These are phyloP conservation scores for Chlorella sorokiniana DNA, from an alignment of 139 green algal genomes.

Conservation along the genomic window DNA sequence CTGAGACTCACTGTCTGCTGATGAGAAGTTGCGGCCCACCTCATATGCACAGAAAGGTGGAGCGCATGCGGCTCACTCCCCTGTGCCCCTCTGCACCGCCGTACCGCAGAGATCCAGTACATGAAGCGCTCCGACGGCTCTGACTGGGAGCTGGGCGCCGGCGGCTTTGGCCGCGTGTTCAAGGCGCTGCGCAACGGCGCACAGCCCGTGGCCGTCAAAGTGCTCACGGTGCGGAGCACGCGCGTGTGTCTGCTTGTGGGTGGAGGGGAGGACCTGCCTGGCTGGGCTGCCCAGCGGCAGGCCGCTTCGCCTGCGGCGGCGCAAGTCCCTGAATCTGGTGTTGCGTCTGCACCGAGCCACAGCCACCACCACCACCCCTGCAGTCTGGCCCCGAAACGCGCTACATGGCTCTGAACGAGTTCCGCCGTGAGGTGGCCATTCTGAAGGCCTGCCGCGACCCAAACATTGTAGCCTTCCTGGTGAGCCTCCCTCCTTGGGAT, in stretches of 20 bases:
- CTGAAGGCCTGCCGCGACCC: slow-evolving; percentile 41
- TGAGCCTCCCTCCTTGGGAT: not conserved
- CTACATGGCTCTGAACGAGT: slow-evolving; percentile 15
- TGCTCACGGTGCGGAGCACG: slow-evolving; percentile 15
- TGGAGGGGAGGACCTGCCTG: too few relatives aligned
- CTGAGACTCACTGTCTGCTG: too few relatives aligned
- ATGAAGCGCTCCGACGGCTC: slow-evolving; percentile 40
- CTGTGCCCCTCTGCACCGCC: not conserved
- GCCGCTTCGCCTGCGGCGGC: too few relatives aligned
- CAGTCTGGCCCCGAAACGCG: slow-evolving; percentile 4
- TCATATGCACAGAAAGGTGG: too few relatives aligned
- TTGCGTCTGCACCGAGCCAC: not conserved
- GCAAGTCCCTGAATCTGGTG: too few relatives aligned
- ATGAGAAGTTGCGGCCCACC: too few relatives aligned
- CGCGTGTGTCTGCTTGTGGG: too few relatives aligned
- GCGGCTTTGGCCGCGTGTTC: slow-evolving; percentile 49
- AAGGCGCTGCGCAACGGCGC: slow-evolving; percentile 50
- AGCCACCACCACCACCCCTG: not conserved
- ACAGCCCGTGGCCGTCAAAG: slow-evolving; percentile 44
- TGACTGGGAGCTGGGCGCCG: slow-evolving; percentile 50
- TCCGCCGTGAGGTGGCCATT: slow-evolving; percentile 40
- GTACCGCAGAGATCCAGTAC: slow-evolving; percentile 36
- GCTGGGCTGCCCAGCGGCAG: too few relatives aligned
- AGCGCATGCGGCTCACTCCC: too few relatives aligned
- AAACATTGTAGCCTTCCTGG: slow-evolving; percentile 58